Percentiles rank a stretch among this genome's conserved stretches.
These are phyloP conservation scores for Leccinellum rugosiceps DNA, from an alignment of 768 basidiomycete genomes.

Conservation along the genomic window DNA sequence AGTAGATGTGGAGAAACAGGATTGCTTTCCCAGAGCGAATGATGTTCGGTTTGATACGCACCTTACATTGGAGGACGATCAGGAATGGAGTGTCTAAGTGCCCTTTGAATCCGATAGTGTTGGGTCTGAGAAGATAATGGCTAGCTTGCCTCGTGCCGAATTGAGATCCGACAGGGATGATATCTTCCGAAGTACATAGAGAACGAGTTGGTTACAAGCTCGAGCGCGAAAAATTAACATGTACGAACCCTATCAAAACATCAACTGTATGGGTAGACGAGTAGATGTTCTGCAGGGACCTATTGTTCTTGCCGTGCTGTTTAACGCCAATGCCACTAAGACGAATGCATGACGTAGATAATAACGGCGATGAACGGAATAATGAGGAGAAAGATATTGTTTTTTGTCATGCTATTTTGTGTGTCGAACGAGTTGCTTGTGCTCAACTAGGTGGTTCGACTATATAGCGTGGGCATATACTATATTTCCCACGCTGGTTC, in stretches of 20 bases:
- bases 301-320: slow-evolving; percentile 57
- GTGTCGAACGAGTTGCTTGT: too few species aligned
- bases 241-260: slow-evolving; percentile 31
- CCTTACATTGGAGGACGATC: background rate
- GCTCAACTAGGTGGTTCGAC: too few species aligned
- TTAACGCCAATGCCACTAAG: slow-evolving; percentile 59
- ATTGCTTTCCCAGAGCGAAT: slow-evolving; percentile 51
- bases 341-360: slow-evolving; percentile 58
- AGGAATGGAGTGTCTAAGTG: slow-evolving; percentile 14
- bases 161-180: background rate
- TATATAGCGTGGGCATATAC: too few species aligned
- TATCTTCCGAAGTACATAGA: background rate
- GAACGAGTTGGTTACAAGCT: background rate
- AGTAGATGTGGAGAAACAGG: slow-evolving; percentile 50
- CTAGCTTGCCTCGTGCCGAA: background rate
- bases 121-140: background rate
- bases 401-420: background rate
- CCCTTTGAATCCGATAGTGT: too few species aligned
- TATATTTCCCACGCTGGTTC: too few species aligned
- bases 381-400: background rate
- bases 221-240: background rate
- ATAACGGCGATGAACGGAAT: slow-evolving; percentile 39
- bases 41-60: background rate
- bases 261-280: slow-evolving; percentile 44
- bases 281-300: slow-evolving; percentile 58